Percentiles rank a stretch among this genome's conserved stretches.
Evolutionary conservation across 192 early-diverging fungal species (phyloP).

Genomic region (Coemansia sp.): DNA sequence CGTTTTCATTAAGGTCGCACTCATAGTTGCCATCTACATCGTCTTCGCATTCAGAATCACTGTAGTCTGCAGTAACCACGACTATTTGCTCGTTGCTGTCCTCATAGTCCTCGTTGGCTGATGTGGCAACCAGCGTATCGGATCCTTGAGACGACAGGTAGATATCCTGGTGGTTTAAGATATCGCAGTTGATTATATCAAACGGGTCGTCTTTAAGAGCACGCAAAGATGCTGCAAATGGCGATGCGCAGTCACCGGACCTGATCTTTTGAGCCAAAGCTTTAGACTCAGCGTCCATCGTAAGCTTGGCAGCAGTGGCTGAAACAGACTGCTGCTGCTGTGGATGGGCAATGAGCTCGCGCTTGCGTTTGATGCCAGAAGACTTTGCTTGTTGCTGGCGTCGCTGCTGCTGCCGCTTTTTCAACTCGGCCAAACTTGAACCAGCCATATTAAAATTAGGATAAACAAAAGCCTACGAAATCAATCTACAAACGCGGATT

Average conservation of each 20-base stretch:
- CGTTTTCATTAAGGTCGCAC: slow-evolving; percentile 29
- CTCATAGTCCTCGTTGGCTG: not conserved
- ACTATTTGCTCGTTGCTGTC: slow-evolving; percentile 6
- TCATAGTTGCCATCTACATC: slow-evolving; percentile 15
- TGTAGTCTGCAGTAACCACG: slow-evolving; percentile 13
- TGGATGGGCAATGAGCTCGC: slow-evolving; percentile 1
- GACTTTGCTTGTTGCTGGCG: slow-evolving; percentile 20
- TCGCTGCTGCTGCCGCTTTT: slow-evolving; percentile 37
- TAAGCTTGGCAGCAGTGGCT: slow-evolving; percentile 12
- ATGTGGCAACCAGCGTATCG: not conserved
- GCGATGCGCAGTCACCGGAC: not conserved
- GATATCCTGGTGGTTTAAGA: slow-evolving; percentile 3
- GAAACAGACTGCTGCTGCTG: slow-evolving; percentile 5
- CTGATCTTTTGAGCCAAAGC: slow-evolving; percentile 3
- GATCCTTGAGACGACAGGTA: slow-evolving; percentile 1
- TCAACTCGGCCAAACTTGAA: slow-evolving; percentile 29
- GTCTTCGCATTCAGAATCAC: slow-evolving; percentile 18
- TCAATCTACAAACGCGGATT: slow-evolving; percentile 2
- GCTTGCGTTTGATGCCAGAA: slow-evolving; percentile 22
- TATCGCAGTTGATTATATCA: slow-evolving; percentile 31
- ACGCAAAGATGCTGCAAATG: slow-evolving; percentile 42
- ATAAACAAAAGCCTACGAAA: slow-evolving; percentile 1
- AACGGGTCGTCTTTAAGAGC: slow-evolving; percentile 32
- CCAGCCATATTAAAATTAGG: slow-evolving; percentile 7
- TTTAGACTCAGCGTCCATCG: slow-evolving; percentile 1